Conservation (phyloP, 1,284 basidiomycete species). For the Ceratobasidium sp. region DNA sequence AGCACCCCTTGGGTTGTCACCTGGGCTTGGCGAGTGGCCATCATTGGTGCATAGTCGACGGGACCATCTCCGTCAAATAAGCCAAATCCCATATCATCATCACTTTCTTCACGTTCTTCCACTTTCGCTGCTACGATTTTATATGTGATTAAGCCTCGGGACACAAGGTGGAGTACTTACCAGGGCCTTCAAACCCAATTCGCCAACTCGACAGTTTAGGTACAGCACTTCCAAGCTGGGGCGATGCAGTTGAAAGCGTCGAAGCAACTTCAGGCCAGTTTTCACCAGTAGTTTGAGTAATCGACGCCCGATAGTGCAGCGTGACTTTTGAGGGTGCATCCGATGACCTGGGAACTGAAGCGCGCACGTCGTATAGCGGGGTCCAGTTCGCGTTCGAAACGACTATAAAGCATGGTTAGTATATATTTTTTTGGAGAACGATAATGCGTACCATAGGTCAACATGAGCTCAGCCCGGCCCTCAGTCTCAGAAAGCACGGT, state of each 20-base stretch:
- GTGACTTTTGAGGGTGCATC: conserved; percentile 42
- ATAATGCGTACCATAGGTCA: conserved; percentile 48
- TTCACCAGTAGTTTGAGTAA: conserved; percentile 52
- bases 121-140: background rate
- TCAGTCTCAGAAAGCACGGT: conserved; percentile 47
- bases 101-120: background rate
- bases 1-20: conserved; percentile 24
- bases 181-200: conserved; percentile 21
- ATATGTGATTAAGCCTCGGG: too few species aligned
- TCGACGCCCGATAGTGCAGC: conserved; percentile 52
- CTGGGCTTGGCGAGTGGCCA: background rate
- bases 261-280: conserved; percentile 51
- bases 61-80: background rate
- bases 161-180: too few species aligned
- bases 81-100: conserved; percentile 7
- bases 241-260: conserved; percentile 51
- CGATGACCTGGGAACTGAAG: conserved; percentile 45
- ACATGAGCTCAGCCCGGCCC: conserved; percentile 47
- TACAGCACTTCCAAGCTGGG: conserved; percentile 49
- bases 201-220: conserved; percentile 48
- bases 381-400: conserved; percentile 52
- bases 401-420: conserved; percentile 40
- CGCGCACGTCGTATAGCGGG: conserved; percentile 53
- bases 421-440: too few species aligned
- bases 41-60: background rate